A percentile compares a stretch with the other conserved stretches of the same genome.
These are phyloP conservation scores for Mastigamoeba balamuthi DNA, from an alignment of 78 protist species.

Conservation along the genomic window DNA sequence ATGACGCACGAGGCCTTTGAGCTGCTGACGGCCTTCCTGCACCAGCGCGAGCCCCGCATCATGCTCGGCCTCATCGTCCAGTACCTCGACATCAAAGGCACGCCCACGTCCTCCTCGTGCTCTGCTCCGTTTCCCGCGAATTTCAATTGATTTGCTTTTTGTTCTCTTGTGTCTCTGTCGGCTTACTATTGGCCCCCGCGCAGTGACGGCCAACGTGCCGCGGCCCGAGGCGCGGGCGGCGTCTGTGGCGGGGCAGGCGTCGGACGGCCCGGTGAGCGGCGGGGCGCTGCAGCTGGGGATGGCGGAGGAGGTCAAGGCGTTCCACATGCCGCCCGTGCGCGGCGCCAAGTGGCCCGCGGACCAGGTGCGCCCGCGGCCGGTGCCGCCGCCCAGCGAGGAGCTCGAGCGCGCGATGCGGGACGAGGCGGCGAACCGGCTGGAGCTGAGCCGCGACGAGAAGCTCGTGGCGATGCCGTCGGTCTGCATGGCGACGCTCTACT, in stretches of 20 bases:
- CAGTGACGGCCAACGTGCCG: constrained; percentile 10
- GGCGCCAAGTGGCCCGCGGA: too few species aligned
- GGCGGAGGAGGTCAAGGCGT: neutral
- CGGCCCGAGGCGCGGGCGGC: neutral
- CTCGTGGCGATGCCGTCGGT: neutral
- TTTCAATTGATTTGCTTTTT: neutral
- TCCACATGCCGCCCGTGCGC: too few species aligned
- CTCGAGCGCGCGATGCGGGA: too few species aligned
- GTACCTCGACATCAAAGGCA: constrained; percentile 37
- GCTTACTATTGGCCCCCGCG: constrained; percentile 25
- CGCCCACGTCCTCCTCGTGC: neutral
- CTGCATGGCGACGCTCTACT: neutral
- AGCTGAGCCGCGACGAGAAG: too few species aligned
- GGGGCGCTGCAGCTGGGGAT: too few species aligned
- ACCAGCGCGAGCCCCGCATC: constrained; percentile 12
- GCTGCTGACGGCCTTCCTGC: constrained; percentile 51
- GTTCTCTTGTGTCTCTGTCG: neutral
- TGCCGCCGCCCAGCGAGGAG: too few species aligned
- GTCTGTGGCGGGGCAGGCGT: neutral
- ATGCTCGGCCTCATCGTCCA: constrained; percentile 38
- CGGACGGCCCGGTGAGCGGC: neutral
- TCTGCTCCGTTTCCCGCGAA: neutral
- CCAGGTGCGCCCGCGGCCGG: too few species aligned
- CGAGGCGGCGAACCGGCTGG: too few species aligned
- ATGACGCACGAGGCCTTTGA: constrained; percentile 10